These are phyloP conservation scores for Canavalia gladiata DNA, from an alignment of 306 rosid genomes.

Conservation along the genomic window DNA sequence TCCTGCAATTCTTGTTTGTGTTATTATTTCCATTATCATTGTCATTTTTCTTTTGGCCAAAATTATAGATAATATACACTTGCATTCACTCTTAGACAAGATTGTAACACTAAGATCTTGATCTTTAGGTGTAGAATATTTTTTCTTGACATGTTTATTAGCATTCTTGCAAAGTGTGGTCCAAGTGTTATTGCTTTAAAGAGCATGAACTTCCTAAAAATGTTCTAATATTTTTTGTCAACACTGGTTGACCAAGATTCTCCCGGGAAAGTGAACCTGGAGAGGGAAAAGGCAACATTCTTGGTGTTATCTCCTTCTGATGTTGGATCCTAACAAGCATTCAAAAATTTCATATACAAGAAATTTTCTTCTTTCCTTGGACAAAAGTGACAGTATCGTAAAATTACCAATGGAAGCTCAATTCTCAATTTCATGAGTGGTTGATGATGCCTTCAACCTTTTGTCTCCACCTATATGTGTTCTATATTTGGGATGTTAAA, in stretches of 20 bases:
- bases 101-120: constrained; percentile 30
- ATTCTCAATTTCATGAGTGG: constrained; percentile 45
- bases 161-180: background rate
- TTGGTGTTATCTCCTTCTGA: constrained; percentile 22
- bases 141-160: background rate
- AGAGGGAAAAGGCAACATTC: constrained; percentile 24
- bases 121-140: constrained; percentile 37
- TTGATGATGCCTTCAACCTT: constrained; percentile 32
- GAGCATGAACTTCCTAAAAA: constrained; percentile 14
- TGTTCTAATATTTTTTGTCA: constrained; percentile 28
- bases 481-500: background rate
- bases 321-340: constrained; percentile 38
- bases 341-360: constrained; percentile 58
- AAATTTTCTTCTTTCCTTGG: constrained; percentile 57
- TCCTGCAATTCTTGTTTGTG: background rate
- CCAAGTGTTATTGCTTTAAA: constrained; percentile 13
- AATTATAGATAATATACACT: background rate
- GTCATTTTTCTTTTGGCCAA: background rate
- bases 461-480: constrained; percentile 38
- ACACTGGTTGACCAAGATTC: constrained; percentile 33
- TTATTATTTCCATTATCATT: background rate
- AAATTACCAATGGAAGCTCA: constrained; percentile 43
- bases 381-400: constrained; percentile 5
- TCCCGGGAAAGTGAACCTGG: constrained; percentile 51
- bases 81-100: background rate